Evolutionary conservation across 2,329 filamentous ascomycete species (phyloP).

Genomic region (Ophiocordyceps camponoti-leonardi): DNA sequence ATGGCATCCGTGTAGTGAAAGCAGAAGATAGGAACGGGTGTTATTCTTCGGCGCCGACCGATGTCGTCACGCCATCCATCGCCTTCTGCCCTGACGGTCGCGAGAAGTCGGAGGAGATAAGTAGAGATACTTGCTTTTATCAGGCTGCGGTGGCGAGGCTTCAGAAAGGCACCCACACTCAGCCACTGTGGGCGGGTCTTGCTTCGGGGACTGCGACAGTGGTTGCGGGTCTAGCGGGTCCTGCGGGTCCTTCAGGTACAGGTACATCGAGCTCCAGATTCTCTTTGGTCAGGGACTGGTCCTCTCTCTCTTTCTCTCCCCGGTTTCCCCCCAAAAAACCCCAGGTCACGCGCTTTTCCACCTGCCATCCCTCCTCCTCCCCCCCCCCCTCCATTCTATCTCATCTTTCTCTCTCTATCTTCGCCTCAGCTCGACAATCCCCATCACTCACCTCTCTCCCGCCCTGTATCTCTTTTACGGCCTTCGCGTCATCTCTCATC

Average conservation of each 20-base stretch:
- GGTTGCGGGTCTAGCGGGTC: background rate
- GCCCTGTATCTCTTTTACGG: no score
- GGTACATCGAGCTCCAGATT: no score
- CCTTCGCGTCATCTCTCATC: no score
- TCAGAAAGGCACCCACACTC: background rate
- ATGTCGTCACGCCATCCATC: background rate
- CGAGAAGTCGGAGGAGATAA: background rate
- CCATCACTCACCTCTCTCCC: no score
- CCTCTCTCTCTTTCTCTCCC: background rate
- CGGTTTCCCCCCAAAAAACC: background rate
- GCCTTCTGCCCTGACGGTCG: background rate
- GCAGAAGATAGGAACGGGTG: background rate
- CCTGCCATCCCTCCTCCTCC: slow-evolving; percentile 3
- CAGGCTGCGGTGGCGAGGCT: background rate
- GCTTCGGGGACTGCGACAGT: background rate
- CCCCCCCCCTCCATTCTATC: background rate
- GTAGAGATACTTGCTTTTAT: background rate
- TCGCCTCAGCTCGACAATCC: no score
- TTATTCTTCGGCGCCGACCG: no score
- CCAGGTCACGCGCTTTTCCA: slow-evolving; percentile 18
- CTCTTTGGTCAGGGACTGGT: no score
- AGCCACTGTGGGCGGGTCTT: background rate
- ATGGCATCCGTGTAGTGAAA: background rate
- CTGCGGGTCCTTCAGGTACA: no score
- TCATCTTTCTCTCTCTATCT: background rate